Evolutionary conservation across 352 stramenopile genomes (phyloP).

Genomic region (Phytophthora cryptogea): DNA sequence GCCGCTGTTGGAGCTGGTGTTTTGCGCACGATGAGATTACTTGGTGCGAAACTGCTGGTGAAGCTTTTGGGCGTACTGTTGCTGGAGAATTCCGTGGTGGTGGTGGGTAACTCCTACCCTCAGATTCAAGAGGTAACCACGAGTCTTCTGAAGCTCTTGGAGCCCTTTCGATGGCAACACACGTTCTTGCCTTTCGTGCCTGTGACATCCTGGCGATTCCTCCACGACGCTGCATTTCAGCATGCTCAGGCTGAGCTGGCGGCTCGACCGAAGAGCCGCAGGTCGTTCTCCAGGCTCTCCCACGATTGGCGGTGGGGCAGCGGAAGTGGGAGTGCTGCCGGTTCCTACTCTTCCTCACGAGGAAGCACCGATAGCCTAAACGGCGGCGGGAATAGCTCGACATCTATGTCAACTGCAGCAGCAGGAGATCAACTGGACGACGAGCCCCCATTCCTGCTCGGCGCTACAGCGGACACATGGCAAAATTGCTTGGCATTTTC

Average conservation of each 20-base stretch:
- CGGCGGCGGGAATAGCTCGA: slow-evolving; percentile 14
- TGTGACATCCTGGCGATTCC: slow-evolving; percentile 71
- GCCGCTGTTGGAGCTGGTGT: slow-evolving; percentile 42
- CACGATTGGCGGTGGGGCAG: slow-evolving; percentile 73
- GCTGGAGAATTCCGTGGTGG: slow-evolving; percentile 76
- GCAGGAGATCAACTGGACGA: slow-evolving; percentile 28
- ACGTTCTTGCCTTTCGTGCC: slow-evolving; percentile 79
- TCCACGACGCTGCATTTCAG: slow-evolving; percentile 63
- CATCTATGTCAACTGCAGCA: slow-evolving; percentile 1
- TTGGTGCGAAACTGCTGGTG: slow-evolving; percentile 72
- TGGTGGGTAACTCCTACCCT: slow-evolving; percentile 72
- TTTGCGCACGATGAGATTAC: slow-evolving; percentile 58
- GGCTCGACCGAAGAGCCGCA: slow-evolving; percentile 57
- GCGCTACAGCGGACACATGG: slow-evolving; percentile 71
- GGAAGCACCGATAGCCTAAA: slow-evolving; percentile 33
- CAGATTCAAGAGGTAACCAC: slow-evolving; percentile 79
- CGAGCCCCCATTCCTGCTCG: slow-evolving; percentile 70
- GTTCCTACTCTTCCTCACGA: slow-evolving; percentile 32
- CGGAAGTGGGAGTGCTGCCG: slow-evolving; percentile 23
- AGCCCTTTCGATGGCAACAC: slow-evolving; percentile 85
- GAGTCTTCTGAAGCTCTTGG: slow-evolving; percentile 68
- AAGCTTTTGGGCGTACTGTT: slow-evolving; percentile 75
- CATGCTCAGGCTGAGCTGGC: slow-evolving; percentile 59
- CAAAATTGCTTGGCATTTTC: slow-evolving; percentile 58
- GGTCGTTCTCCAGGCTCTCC: slow-evolving; percentile 59